Percentiles rank a stretch among this genome's conserved stretches.
Conservation (phyloP, 169 alveolate genomes). For the Toxoplasma gondii region DNA sequence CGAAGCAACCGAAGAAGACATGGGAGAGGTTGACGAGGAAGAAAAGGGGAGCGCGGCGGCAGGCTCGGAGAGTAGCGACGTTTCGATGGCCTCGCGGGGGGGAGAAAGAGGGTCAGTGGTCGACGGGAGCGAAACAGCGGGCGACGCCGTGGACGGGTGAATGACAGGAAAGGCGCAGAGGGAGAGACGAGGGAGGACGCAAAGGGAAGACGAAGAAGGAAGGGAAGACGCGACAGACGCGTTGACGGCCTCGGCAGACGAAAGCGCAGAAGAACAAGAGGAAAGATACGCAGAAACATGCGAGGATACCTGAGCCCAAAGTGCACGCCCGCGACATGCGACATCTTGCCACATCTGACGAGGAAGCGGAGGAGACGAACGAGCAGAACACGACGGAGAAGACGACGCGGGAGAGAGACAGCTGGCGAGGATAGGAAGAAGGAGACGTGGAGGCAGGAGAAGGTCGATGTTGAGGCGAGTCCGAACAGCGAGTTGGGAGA, state of each 20-base stretch:
- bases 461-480: background rate
- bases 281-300: background rate
- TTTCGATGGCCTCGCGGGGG: too few species aligned
- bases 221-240: background rate
- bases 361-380: background rate
- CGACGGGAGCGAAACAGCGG: background rate
- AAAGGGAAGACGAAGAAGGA: background rate
- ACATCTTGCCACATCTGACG: background rate
- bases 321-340: background rate
- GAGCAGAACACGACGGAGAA: background rate
- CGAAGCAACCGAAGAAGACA: background rate
- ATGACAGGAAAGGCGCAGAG: too few species aligned
- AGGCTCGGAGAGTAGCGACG: too few species aligned
- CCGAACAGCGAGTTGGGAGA: background rate
- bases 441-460: background rate
- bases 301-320: background rate
- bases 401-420: too few species aligned
- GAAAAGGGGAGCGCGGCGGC: background rate
- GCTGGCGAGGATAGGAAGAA: background rate
- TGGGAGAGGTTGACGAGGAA: background rate
- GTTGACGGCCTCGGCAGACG: constrained; percentile 1
- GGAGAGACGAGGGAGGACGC: too few species aligned
- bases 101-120: background rate
- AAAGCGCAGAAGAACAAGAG: background rate
- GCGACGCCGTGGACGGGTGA: background rate